Conservation (phyloP, 129 eudicot species). For the Apium graveolens region DNA sequence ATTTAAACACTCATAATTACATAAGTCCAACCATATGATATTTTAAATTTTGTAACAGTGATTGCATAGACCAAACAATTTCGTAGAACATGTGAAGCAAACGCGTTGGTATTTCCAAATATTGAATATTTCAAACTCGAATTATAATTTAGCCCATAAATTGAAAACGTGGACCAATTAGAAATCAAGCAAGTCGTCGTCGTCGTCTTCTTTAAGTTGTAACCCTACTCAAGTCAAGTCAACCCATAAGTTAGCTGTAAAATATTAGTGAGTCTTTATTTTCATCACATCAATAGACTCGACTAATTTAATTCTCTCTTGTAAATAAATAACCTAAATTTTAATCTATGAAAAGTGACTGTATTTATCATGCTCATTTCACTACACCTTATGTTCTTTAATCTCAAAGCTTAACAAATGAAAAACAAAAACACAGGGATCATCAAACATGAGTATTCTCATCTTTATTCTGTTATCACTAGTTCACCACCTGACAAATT, state of each 20-base stretch:
- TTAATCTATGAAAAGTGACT: not conserved
- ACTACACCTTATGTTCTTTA: no score
- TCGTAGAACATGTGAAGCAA: not conserved
- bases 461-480: no score
- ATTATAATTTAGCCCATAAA: not conserved
- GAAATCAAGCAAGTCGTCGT: not conserved
- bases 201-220: not conserved
- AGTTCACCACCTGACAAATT: no score
- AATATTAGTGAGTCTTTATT: not conserved
- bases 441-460: no score
- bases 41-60: no score
- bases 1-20: no score
- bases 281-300: not conserved
- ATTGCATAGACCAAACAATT: not conserved
- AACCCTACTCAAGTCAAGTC: not conserved
- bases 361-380: not conserved
- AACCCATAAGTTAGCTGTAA: not conserved
- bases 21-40: no score
- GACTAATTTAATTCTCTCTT: not conserved
- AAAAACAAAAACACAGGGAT: no score
- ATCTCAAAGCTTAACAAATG: no score
- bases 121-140: not conserved
- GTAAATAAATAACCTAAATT: no score
- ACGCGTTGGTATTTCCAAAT: not conserved
- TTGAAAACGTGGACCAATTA: not conserved